These are phyloP conservation scores for Sanguinoderma infundibulare DNA, from an alignment of 1,284 basidiomycete species.

Conservation along the genomic window DNA sequence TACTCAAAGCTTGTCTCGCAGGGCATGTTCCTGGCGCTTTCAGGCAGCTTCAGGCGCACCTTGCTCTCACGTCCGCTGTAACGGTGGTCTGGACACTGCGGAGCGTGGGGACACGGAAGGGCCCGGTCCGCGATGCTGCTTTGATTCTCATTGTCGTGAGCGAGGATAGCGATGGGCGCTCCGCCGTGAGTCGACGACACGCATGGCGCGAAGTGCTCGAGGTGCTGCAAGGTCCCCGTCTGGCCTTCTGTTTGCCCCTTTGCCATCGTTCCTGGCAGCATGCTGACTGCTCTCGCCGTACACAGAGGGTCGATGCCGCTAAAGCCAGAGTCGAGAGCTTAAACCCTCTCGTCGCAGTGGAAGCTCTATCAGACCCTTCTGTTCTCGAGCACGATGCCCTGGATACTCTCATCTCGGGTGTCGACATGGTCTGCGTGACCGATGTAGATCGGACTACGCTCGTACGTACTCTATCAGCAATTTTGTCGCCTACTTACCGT, in stretches of 20 bases:
- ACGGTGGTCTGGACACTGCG: constrained; percentile 10
- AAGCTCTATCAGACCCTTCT: constrained; percentile 61
- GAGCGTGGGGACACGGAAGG: constrained; percentile 14
- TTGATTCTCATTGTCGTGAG: constrained; percentile 2
- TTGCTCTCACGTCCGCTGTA: constrained; percentile 20
- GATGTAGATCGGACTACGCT: constrained; percentile 72
- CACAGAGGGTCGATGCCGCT: constrained; percentile 83
- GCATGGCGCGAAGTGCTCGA: not conserved
- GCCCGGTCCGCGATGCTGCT: not conserved
- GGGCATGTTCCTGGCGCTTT: constrained; percentile 5
- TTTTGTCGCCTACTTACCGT: constrained; percentile 14
- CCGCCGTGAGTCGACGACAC: not conserved
- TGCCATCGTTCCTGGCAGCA: constrained; percentile 7
- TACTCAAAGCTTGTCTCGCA: constrained; percentile 18
- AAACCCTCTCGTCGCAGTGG: constrained; percentile 90
- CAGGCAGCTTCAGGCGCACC: not conserved
- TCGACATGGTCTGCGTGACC: constrained; percentile 86
- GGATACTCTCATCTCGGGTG: constrained; percentile 60
- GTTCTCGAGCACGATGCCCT: constrained; percentile 56
- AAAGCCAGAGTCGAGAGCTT: constrained; percentile 85
- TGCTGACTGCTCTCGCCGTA: constrained; percentile 19
- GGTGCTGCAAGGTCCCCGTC: not conserved
- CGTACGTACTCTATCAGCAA: constrained; percentile 51
- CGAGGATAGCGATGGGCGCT: constrained; percentile 4
- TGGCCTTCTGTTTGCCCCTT: not conserved